phyloP scores from a whole-genome alignment of 2,329 filamentous ascomycete genomes.

The Scedosporium minutisporum region DNA sequence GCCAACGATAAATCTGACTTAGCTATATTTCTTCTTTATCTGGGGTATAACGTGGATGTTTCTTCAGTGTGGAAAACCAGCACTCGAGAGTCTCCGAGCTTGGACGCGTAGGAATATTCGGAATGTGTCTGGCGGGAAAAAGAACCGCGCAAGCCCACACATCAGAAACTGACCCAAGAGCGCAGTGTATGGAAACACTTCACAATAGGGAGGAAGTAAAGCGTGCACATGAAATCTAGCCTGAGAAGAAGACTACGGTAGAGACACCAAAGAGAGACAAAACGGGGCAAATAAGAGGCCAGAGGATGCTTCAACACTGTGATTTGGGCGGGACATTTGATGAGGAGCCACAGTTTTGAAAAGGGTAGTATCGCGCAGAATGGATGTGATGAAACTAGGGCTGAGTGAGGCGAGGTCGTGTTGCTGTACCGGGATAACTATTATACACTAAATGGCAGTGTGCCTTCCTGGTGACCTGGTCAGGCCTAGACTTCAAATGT shows the following conservation, averaged over 20 bases:
- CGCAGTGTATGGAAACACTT: too few relatives aligned
- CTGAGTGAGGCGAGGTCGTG: background rate
- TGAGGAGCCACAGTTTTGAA: background rate
- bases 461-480: too few relatives aligned
- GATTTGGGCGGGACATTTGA: background rate
- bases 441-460: too few relatives aligned
- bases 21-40: conserved; percentile 1
- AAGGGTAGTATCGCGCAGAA: background rate
- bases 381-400: background rate
- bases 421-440: too few relatives aligned
- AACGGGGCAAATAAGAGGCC: background rate
- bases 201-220: too few relatives aligned
- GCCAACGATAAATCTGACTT: background rate
- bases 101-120: too few relatives aligned
- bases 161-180: too few relatives aligned
- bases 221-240: too few relatives aligned
- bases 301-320: background rate
- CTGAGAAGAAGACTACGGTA: background rate
- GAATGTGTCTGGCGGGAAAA: too few relatives aligned
- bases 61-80: background rate
- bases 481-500: too few relatives aligned
- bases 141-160: too few relatives aligned
- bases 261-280: background rate
- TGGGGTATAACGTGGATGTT: background rate
- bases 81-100: too few relatives aligned